Evolutionary conservation across 148 eudicot genomes (phyloP).

Genomic region (Rhododendron ovatum): DNA sequence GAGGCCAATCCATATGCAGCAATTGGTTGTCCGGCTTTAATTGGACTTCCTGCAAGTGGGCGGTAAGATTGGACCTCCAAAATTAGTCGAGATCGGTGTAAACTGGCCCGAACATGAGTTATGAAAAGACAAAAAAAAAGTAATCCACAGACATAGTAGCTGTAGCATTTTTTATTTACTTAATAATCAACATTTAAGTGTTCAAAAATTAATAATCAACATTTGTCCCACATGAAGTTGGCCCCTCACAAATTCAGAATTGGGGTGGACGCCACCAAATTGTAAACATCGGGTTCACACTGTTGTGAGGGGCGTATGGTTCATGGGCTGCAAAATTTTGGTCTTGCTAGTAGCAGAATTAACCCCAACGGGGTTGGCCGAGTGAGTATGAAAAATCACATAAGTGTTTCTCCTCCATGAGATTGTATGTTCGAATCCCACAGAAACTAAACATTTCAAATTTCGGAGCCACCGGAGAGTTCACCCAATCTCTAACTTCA

Average conservation of each 20-base stretch:
- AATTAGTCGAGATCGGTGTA: too few species aligned
- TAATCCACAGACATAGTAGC: neutral
- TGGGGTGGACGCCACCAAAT: neutral
- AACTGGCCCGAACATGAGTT: neutral
- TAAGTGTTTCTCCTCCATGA: too few species aligned
- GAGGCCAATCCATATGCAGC: too few species aligned
- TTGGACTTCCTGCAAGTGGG: too few species aligned
- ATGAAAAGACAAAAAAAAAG: too few species aligned
- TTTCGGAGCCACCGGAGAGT: neutral
- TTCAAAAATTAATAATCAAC: too few species aligned
- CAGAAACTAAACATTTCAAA: neutral
- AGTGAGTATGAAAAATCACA: neutral
- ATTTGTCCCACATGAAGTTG: neutral
- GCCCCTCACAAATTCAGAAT: neutral
- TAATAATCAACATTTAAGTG: neutral
- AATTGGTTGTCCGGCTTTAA: too few species aligned
- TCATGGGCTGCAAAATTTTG: neutral
- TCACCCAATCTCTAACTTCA: neutral
- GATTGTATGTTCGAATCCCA: neutral
- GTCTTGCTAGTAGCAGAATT: neutral
- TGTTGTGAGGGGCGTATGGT: neutral
- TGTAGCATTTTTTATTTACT: neutral
- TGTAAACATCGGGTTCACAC: neutral
- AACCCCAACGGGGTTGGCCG: neutral
- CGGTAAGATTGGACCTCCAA: too few species aligned